phyloP scores from a whole-genome alignment of 2,329 filamentous ascomycete genomes.

The Trichoderma gracile region DNA sequence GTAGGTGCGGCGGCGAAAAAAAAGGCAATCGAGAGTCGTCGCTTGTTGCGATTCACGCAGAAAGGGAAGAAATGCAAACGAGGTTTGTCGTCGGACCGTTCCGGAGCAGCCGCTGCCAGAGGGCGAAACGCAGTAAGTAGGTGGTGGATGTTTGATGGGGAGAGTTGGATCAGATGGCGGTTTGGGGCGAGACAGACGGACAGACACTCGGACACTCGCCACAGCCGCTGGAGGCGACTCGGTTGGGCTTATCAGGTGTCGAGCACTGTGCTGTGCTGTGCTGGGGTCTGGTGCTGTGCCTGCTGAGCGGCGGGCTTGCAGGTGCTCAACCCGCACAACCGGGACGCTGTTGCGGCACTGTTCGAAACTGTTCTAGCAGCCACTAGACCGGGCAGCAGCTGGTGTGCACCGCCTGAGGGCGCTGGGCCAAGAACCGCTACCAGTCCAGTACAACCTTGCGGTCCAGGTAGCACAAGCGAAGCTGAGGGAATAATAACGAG shows the following conservation, averaged over 20 bases:
- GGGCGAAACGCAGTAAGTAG: not conserved
- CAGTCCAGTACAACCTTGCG: too few species aligned
- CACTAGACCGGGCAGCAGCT: slow-evolving; percentile 8
- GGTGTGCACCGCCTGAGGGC: too few species aligned
- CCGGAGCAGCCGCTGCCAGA: slow-evolving; percentile 23
- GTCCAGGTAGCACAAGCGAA: not conserved
- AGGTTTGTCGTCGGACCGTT: slow-evolving; percentile 10
- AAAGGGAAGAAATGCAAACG: not conserved
- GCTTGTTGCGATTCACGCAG: not conserved
- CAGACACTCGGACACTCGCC: slow-evolving; percentile 1
- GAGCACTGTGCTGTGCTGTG: not conserved
- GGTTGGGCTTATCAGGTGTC: not conserved
- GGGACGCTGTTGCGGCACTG: not conserved
- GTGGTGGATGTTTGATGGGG: slow-evolving; percentile 9
- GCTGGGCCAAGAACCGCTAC: slow-evolving; percentile 1
- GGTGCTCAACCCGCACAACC: not conserved
- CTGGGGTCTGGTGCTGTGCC: not conserved
- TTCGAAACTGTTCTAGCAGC: not conserved
- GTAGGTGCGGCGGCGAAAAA: not conserved
- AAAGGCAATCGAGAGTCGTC: not conserved
- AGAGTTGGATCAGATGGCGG: not conserved
- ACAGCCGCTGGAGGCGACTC: slow-evolving; percentile 17
- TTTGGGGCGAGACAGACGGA: slow-evolving; percentile 1
- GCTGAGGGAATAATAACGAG: not conserved
- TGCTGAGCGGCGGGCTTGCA: not conserved